Percentiles rank a stretch among this genome's conserved stretches.
Evolutionary conservation across 495 filamentous ascomycete species (phyloP).

Genomic region (Daldinia bambusicola): DNA sequence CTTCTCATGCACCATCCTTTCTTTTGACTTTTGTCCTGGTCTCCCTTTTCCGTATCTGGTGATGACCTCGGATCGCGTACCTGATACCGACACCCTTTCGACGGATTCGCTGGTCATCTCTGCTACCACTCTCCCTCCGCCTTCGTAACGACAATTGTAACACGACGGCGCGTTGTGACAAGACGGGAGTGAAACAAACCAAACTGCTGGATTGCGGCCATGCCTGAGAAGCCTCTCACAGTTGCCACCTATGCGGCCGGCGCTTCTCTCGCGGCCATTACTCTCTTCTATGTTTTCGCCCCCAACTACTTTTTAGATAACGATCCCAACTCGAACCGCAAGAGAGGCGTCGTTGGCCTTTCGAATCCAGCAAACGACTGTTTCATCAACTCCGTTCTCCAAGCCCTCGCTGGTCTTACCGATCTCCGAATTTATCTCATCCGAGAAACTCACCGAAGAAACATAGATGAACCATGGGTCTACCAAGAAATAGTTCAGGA

Average conservation of each 20-base stretch:
- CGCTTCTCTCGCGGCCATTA: constrained; percentile 94
- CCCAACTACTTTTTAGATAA: constrained; percentile 94
- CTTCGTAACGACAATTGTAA: constrained; percentile 17
- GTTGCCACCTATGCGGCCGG: constrained; percentile 94
- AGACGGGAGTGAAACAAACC: constrained; percentile 10
- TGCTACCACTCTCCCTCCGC: constrained; percentile 5
- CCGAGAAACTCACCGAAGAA: constrained; percentile 82
- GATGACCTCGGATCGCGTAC: constrained; percentile 18
- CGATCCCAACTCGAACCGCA: constrained; percentile 73
- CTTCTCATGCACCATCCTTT: neutral
- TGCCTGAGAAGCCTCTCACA: constrained; percentile 88
- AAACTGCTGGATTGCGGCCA: constrained; percentile 51
- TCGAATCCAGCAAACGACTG: constrained; percentile 96
- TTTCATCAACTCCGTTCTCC: constrained; percentile 98
- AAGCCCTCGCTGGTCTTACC: constrained; percentile 92
- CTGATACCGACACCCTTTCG: constrained; percentile 7
- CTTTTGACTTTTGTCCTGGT: constrained; percentile 5
- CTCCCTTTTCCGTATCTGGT: constrained; percentile 14
- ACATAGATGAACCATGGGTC: constrained; percentile 76
- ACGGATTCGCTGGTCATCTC: neutral
- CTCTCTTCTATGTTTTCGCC: constrained; percentile 94
- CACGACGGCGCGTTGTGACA: constrained; percentile 2
- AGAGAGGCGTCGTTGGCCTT: constrained; percentile 90
- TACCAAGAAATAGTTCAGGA: constrained; percentile 67
- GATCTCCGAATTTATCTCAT: constrained; percentile 92